Conservation (phyloP, 2,329 filamentous ascomycete species). For the Hypoxylon sp. region DNA sequence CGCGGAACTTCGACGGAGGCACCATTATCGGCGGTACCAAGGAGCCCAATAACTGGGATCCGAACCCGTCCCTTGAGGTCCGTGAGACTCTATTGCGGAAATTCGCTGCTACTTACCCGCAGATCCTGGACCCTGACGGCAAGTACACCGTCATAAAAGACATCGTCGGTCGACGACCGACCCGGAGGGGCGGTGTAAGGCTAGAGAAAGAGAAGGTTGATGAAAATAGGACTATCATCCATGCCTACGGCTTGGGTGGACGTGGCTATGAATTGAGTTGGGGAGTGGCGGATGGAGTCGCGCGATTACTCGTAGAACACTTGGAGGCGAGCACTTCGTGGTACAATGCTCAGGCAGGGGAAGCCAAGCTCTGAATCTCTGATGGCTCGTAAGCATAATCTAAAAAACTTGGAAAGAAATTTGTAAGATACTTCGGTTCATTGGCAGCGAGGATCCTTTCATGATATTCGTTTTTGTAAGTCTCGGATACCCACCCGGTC, state of each 20-base stretch:
- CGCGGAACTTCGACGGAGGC: constrained; percentile 71
- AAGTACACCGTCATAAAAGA: constrained; percentile 56
- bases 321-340: constrained; percentile 17
- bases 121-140: constrained; percentile 46
- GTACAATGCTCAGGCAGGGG: background rate
- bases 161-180: constrained; percentile 62
- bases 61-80: constrained; percentile 61
- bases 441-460: background rate
- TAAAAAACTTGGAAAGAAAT: background rate
- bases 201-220: constrained; percentile 63
- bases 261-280: constrained; percentile 73
- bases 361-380: constrained; percentile 19
- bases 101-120: constrained; percentile 51
- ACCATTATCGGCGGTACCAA: constrained; percentile 77
- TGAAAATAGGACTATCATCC: constrained; percentile 56
- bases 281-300: constrained; percentile 68
- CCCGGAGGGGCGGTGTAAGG: constrained; percentile 62
- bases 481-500: background rate
- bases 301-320: constrained; percentile 54
- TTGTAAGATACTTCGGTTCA: background rate
- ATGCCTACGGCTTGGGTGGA: constrained; percentile 72
- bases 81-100: constrained; percentile 61
- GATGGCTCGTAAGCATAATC: background rate
- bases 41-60: constrained; percentile 68
- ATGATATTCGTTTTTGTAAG: background rate